Evolutionary conservation across 495 filamentous ascomycete species (phyloP).

Genomic region (Halenospora varia): DNA sequence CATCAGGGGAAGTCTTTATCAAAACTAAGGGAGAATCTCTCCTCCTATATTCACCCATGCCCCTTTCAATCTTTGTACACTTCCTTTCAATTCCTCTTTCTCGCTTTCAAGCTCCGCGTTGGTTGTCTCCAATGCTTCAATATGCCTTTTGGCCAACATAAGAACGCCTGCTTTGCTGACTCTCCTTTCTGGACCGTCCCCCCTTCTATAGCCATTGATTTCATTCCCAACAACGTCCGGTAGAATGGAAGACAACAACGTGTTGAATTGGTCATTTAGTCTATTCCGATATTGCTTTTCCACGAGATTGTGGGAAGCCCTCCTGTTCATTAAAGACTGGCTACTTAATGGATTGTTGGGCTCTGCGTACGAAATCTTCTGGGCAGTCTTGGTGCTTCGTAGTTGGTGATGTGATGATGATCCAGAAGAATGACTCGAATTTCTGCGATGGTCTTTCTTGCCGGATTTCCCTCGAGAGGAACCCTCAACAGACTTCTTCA

Average conservation of each 20-base stretch:
- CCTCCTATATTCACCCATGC: conserved; percentile 17
- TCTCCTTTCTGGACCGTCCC: conserved; percentile 32
- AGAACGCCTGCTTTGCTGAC: conserved; percentile 43
- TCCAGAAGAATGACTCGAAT: background rate
- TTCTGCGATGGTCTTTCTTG: background rate
- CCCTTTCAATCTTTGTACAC: conserved; percentile 28
- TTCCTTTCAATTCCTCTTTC: conserved; percentile 29
- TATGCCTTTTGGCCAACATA: conserved; percentile 39
- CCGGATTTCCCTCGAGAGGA: background rate
- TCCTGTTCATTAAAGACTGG: background rate
- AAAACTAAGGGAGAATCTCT: background rate
- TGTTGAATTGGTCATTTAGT: conserved; percentile 43
- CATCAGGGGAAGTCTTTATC: too few relatives aligned
- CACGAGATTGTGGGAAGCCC: conserved; percentile 35
- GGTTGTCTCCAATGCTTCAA: conserved; percentile 36
- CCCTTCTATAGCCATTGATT: conserved; percentile 17
- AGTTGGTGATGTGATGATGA: background rate
- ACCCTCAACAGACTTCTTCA: background rate
- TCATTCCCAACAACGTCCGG: conserved; percentile 21
- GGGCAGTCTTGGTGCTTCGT: background rate
- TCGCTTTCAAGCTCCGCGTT: conserved; percentile 30
- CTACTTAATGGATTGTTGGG: background rate
- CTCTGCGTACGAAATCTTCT: background rate
- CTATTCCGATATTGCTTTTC: conserved; percentile 47
- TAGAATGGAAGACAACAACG: conserved; percentile 35